Evolutionary conservation across 2,329 filamentous ascomycete genomes (phyloP).

Genomic region (Bimuria novae-zelandiae): DNA sequence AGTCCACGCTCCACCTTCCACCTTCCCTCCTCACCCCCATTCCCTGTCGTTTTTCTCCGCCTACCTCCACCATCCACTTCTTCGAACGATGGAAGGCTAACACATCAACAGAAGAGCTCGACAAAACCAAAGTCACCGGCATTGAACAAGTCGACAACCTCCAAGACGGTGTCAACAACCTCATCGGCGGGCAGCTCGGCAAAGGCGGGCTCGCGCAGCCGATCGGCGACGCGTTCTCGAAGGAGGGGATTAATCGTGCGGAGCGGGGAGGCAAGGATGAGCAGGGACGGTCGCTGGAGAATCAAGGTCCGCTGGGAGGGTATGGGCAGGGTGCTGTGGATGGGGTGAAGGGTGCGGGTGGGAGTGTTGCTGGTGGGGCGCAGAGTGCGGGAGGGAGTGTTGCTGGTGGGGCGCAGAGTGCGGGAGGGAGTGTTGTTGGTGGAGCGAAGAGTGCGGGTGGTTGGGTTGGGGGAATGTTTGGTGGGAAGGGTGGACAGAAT

Average conservation of each 20-base stretch:
- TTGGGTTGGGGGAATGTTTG: constrained; percentile 26
- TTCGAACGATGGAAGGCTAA: not conserved
- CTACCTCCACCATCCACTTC: not conserved
- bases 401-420: too few relatives aligned
- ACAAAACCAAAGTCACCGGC: constrained; percentile 72
- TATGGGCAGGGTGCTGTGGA: constrained; percentile 37
- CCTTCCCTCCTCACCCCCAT: not conserved
- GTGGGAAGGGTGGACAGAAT: constrained; percentile 24
- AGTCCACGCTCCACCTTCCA: constrained; percentile 21
- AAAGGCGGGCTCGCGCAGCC: constrained; percentile 70
- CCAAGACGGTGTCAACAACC: constrained; percentile 68
- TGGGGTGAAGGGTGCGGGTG: constrained; percentile 37
- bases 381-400: constrained; percentile 36
- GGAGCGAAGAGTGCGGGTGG: too few relatives aligned
- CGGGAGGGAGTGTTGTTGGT: too few relatives aligned
- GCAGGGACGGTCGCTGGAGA: constrained; percentile 53
- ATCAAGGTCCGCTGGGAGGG: constrained; percentile 40
- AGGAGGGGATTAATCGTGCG: constrained; percentile 68
- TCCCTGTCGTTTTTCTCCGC: too few relatives aligned
- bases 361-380: constrained; percentile 25
- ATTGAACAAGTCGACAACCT: constrained; percentile 68
- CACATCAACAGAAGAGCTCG: constrained; percentile 60
- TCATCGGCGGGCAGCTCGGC: constrained; percentile 67
- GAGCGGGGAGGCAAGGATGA: constrained; percentile 69
- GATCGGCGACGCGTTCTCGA: constrained; percentile 64